Base-by-base conservation (phyloP, 1,284 basidiomycete genomes). In the Leccinum huronense region DNA sequence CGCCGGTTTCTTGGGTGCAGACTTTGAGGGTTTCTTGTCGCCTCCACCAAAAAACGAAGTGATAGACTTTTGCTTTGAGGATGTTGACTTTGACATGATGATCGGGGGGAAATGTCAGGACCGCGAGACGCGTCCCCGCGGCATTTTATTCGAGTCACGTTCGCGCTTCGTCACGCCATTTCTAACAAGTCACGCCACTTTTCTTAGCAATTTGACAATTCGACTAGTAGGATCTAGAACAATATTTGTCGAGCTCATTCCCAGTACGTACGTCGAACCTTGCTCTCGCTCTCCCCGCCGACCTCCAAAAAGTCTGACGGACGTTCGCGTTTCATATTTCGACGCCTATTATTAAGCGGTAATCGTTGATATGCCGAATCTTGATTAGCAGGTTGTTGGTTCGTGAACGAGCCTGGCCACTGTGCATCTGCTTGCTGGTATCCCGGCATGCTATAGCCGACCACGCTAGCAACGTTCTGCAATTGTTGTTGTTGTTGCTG, bases 311-410 rank as follows among this genome's bases (percentile, higher is more conserved):
- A 93, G 75, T 94, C 91, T 10, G 88, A 88, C 2, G 91, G 91
- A 53, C 91, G 80, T 45, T 93, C 91, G 6, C 92, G 82, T 77
- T 94, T 93, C 68, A 90, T 71, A 66, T 85, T 86, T 71, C 89
- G 79, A 63, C 91, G 81, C 65, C 91, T 80, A 69, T 90, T 91
- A 72, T 93, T 93, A 63, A 93, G 76, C 34, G 91, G 90, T 59
- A 92, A 73, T 57, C 91, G 82, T 74, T 94, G 91, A 74, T 93
- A 93, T n/a, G 91, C 88, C 13, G 90, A 91, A 67, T 93, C 91
- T 71, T 86, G 85, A 6, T 82, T 82, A 57, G 82, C 79, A 51
- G 83, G 83, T 72, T 89, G 88, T 71, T 89, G 87, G 66, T 83
- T 85, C 60, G 81, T 70, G 74, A 84, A 89, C 57, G 83, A 80